phyloP scores from a whole-genome alignment of 1,139 yeast species.

The Yamadazyma triangularis region DNA sequence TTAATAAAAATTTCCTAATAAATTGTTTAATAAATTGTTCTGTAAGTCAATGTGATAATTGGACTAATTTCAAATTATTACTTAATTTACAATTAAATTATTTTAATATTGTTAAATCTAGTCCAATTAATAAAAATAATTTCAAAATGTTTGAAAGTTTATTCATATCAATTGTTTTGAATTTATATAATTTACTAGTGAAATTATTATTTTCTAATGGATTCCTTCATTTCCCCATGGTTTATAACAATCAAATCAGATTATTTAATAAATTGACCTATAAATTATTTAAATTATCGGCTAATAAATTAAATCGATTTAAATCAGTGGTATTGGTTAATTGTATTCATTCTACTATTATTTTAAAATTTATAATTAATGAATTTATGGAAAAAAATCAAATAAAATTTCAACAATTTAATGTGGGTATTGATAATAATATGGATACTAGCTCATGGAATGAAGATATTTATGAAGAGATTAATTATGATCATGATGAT shows the following conservation, averaged over 20 bases:
- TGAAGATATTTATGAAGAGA: constrained; percentile 15
- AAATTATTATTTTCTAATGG: constrained; percentile 3
- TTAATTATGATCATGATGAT: constrained; percentile 12
- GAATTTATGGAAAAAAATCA: constrained; percentile 2
- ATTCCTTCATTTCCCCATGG: constrained; percentile 12
- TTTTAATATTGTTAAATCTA: constrained; percentile 18
- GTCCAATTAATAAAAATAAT: constrained; percentile 14
- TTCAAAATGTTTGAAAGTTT: constrained; percentile 17
- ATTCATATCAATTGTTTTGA: constrained; percentile 19
- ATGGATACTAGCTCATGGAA: constrained; percentile 9
- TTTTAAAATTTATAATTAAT: constrained; percentile 26
- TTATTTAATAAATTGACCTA: constrained; percentile 24
- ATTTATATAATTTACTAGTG: constrained; percentile 3
- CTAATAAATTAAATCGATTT: constrained; percentile 7
- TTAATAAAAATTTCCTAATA: constrained; percentile 20
- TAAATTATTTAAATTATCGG: constrained; percentile 14
- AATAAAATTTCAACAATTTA: too few relatives aligned
- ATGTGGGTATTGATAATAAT: background rate
- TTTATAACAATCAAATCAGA: constrained; percentile 28
- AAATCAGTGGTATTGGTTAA: constrained; percentile 21
- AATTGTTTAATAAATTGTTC: constrained; percentile 32
- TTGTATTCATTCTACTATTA: constrained; percentile 27
- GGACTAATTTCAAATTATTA: constrained; percentile 12
- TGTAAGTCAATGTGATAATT: constrained; percentile 2
- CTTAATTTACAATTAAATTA: constrained; percentile 21